Base-by-base conservation (phyloP, 202 grass and related monocot species). In the Sporobolus alterniflorus region DNA sequence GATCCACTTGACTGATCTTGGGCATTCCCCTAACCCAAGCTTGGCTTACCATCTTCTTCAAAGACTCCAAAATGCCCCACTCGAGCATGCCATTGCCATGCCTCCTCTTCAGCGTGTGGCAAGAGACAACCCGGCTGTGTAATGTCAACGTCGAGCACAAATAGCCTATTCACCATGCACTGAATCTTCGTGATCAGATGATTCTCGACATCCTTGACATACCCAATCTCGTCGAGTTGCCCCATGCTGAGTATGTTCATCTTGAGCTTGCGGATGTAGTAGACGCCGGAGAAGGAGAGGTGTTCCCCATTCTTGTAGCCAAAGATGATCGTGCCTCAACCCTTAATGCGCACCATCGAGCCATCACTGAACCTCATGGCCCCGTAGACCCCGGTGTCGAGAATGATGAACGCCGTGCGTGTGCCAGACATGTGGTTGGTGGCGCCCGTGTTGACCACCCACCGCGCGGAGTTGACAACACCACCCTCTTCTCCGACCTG, bases 351-450 rank as follows among this genome's bases (percentile, higher is more conserved):
- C 5, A 29, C 63, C 16, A 66, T 32, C 1, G 63, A 66, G 17
- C 11, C 32, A 3, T 66, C 63, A 6, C 32, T 17, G 17, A 66
- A 66, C 15, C 26, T 8, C 12, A 66, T 17, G 0, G 32, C n/a
- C 3, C 63, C 63, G 0, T 6, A 14, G 5, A 62, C 3, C 2
- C 0, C 4, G 0, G 9, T 0, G 3, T 62, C 26, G 0, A 62
- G 57, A 0, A 14, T 11, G 0, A 12, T 5, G 57, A 62, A 66
- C 0, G 31, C 5, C 1, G 11, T 0, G 0, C 7, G 17, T 15
- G 9, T 8, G 0, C 63, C 63, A 0, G 63, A 39, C 63, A 66
- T 66, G 16, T 66, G 63, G 7, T 40, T 66, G 1, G 14, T 39
- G 5, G 63, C 63, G 2, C 63, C 63, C 16, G 63, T 39, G 63